Base-by-base conservation (phyloP, 83 land plant species). In the Picea abies region DNA sequence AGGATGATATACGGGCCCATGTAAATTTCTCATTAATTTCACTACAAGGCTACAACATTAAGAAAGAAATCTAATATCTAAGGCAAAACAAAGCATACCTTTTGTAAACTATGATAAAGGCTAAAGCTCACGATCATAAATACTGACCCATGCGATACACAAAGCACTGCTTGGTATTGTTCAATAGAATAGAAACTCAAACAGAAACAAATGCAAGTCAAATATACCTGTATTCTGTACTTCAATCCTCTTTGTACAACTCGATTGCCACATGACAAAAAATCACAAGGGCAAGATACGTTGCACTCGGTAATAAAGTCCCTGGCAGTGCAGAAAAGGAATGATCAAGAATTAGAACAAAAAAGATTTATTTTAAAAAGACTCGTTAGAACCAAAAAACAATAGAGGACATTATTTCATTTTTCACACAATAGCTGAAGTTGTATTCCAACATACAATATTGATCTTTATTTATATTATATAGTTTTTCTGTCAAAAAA, bases 301-400 rank as follows among this genome's bases (percentile, higher is more conserved):
- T 56, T 78, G 69, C 85, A 83, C 65, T 83, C 85, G 3, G 71
- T 83, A 29, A 83, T 83, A 62, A 83, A 83, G 44, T 83, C 85
- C 75, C 85, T 83, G 63, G 17, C 20, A 49, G 26, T 52, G 49
- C 5, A 52, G 52, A 76, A 76, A 76, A 14, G 12, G 29, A 32
- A 29, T 2, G 17, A 32, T 26, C 32, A 79, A 32, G 22, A 61
- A 32, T 32, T 79, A 61, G 65, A 20, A 61, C 4, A 14, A 61
- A 60, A 52, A 10, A 0, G 17, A 6, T 60, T 32, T 19, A 7
- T 14, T 52, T 14, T 35, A 22, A 22, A 23, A 12, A 29, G 4
- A 76, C 60, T 49, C 11, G 3, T 23, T 16, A 76, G n/a, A 41
- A 16, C 1, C 76, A 44, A 41, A 41, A 72, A 3, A 76, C 10